These are phyloP conservation scores for Fallopia convolvulus DNA, from an alignment of 148 eudicot species.

Conservation along the genomic window DNA sequence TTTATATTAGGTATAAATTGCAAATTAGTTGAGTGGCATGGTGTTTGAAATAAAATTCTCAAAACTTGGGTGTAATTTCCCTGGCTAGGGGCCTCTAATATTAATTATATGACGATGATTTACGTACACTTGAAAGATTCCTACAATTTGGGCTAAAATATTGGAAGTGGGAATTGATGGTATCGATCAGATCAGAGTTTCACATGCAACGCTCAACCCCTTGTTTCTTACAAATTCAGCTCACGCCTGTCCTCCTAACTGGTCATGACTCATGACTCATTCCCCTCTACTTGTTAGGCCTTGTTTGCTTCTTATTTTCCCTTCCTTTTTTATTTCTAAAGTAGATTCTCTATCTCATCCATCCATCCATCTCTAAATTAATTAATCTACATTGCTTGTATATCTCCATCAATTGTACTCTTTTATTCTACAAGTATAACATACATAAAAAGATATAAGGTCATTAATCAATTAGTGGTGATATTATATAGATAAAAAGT, in stretches of 20 bases:
- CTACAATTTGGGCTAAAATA: background rate
- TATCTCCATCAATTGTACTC: no score
- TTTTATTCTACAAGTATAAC: no score
- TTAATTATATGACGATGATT: no score
- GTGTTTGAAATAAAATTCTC: no score
- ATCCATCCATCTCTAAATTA: background rate
- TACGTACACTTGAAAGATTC: background rate
- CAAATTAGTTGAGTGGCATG: no score
- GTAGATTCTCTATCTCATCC: conserved; percentile 3
- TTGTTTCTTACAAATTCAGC: background rate
- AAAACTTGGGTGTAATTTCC: no score
- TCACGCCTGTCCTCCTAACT: background rate
- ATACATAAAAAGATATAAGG: no score
- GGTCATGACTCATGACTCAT: background rate
- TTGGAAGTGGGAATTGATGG: background rate
- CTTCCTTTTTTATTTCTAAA: background rate
- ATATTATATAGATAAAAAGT: no score
- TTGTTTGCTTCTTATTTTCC: background rate
- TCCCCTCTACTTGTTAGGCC: background rate
- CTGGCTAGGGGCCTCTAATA: no score
- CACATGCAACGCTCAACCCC: background rate
- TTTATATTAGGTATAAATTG: no score
- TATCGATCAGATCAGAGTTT: background rate
- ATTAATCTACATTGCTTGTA: no score
- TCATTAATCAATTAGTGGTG: no score